Conservation (phyloP, 225 moss, liverwort and hornwort genomes). For the Marchantia polymorpha region DNA sequence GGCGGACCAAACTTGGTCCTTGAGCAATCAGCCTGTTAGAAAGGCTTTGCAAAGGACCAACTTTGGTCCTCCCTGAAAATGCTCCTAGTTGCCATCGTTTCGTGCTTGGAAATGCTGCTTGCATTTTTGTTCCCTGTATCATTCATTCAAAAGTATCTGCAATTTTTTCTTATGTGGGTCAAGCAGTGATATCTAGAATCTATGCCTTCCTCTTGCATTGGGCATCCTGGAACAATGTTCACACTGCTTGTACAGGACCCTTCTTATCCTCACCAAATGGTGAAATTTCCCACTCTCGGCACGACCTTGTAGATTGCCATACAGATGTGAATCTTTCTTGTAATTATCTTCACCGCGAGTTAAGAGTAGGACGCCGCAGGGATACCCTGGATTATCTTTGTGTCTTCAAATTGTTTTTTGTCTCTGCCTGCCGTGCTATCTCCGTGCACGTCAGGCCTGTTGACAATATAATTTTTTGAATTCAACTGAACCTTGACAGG, state of each 20-base stretch:
- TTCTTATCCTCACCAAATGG: slow-evolving; percentile 10
- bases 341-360: slow-evolving; percentile 22
- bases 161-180: slow-evolving; percentile 36
- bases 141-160: slow-evolving; percentile 43
- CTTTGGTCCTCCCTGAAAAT: slow-evolving; percentile 86
- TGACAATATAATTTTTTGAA: not conserved
- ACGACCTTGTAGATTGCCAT: slow-evolving; percentile 16
- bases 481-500: slow-evolving; percentile 7
- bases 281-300: slow-evolving; percentile 14
- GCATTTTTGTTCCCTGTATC: slow-evolving; percentile 48
- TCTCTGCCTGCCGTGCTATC: slow-evolving; percentile 5
- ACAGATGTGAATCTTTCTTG: slow-evolving; percentile 15
- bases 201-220: slow-evolving; percentile 5
- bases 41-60: slow-evolving; percentile 75
- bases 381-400: not conserved
- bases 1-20: slow-evolving; percentile 96
- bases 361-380: slow-evolving; percentile 4
- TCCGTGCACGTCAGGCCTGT: slow-evolving; percentile 10
- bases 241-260: slow-evolving; percentile 27
- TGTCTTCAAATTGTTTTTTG: slow-evolving; percentile 2
- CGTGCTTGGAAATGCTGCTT: slow-evolving; percentile 39
- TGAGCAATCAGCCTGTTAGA: slow-evolving; percentile 37
- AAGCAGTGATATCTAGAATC: slow-evolving; percentile 35
- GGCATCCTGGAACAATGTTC: slow-evolving; percentile 16
- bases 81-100: slow-evolving; percentile 22